These are phyloP conservation scores for Hymenoscyphus linearis DNA, from an alignment of 2,329 filamentous ascomycete genomes.

Conservation along the genomic window DNA sequence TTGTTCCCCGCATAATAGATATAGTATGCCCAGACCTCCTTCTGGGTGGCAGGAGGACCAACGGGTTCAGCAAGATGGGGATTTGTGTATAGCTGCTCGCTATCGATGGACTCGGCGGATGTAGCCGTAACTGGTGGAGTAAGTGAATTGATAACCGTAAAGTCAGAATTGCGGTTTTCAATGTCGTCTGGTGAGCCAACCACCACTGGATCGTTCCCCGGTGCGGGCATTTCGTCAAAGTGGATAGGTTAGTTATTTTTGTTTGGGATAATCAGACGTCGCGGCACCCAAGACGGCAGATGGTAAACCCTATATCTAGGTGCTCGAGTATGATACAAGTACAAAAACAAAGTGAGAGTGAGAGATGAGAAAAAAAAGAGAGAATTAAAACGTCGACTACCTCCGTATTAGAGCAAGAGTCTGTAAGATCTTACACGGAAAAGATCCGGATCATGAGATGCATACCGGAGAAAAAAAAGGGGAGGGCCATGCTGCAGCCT, in stretches of 20 bases:
- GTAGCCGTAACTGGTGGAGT: neutral
- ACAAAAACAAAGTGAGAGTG: no score
- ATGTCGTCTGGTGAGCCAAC: neutral
- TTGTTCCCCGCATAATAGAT: slow-evolving; percentile 31
- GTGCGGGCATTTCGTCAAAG: neutral
- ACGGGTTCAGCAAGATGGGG: slow-evolving; percentile 16
- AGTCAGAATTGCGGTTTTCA: neutral
- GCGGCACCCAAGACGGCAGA: neutral
- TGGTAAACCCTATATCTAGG: neutral
- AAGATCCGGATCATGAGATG: neutral
- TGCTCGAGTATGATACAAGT: no score
- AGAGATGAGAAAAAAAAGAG: neutral
- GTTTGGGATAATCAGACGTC: neutral
- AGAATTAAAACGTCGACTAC: neutral
- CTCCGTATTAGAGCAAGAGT: no score
- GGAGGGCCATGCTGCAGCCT: neutral
- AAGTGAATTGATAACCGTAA: neutral
- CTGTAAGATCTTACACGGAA: neutral
- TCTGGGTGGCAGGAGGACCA: slow-evolving; percentile 24
- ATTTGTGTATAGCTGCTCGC: slow-evolving; percentile 13
- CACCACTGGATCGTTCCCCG: neutral
- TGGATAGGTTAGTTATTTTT: neutral
- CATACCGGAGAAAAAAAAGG: neutral
- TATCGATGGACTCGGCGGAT: neutral
- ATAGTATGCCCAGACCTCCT: slow-evolving; percentile 30